phyloP scores from a whole-genome alignment of 2,329 filamentous ascomycete genomes.

The Nigrospora oryzae region DNA sequence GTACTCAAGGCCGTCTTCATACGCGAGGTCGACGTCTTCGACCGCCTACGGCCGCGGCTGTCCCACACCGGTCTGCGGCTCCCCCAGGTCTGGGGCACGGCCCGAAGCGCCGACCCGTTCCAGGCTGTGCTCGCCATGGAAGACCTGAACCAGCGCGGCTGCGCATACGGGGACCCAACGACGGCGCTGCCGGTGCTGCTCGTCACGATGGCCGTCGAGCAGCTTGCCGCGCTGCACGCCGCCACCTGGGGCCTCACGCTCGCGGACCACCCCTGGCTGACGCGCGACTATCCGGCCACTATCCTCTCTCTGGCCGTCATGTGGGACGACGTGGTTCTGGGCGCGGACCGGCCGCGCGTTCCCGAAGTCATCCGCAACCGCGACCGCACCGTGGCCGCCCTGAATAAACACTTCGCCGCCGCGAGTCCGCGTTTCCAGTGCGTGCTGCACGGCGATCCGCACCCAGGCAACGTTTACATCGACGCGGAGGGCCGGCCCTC shows the following conservation, averaged over 20 bases:
- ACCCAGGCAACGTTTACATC: conserved; percentile 33
- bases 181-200: conserved; percentile 19
- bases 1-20: conserved; percentile 12
- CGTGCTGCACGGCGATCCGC: conserved; percentile 32
- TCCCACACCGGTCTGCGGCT: conserved; percentile 16
- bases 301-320: conserved; percentile 21
- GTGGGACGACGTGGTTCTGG: conserved; percentile 21
- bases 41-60: conserved; percentile 21
- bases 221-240: conserved; percentile 31
- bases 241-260: conserved; percentile 23
- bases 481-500: conserved; percentile 21
- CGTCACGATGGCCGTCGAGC: conserved; percentile 25
- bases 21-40: conserved; percentile 28
- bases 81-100: conserved; percentile 26
- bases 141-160: conserved; percentile 22
- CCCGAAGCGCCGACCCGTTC: conserved; percentile 13
- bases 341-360: conserved; percentile 18
- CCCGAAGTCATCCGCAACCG: conserved; percentile 27
- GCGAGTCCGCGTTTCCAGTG: conserved; percentile 28
- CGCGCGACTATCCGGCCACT: conserved; percentile 26
- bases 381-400: conserved; percentile 21
- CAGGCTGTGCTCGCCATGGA: conserved; percentile 30
- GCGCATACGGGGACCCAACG: conserved; percentile 23
- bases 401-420: conserved; percentile 24
- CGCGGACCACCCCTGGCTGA: conserved; percentile 18